Evolutionary conservation across 129 eudicot species (phyloP).

Genomic region (Ambrosia artemisiifolia): DNA sequence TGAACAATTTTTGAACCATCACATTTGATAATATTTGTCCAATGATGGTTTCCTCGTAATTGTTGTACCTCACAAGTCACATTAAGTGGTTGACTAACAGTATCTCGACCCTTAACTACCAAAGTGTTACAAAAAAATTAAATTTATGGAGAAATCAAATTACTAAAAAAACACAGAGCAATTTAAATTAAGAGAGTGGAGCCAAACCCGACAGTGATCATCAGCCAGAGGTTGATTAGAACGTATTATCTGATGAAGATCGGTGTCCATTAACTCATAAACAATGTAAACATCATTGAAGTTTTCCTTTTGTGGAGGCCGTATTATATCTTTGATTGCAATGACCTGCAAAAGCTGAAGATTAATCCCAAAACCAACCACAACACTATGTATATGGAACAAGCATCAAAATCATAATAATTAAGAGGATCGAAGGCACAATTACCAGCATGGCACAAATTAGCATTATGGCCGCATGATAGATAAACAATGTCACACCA

Average conservation of each 20-base stretch:
- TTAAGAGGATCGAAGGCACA: neutral
- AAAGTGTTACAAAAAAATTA: neutral
- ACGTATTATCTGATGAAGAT: constrained; percentile 87
- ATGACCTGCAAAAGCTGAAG: constrained; percentile 54
- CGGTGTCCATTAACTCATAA: constrained; percentile 89
- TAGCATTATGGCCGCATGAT: neutral
- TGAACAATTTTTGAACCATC: neutral
- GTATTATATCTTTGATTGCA: constrained; percentile 73
- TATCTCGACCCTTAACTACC: too few species aligned
- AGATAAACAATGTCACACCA: neutral
- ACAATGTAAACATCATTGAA: constrained; percentile 89
- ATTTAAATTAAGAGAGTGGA: constrained; percentile 6
- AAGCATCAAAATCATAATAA: constrained; percentile 2
- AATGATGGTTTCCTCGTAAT: too few species aligned
- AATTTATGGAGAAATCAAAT: neutral
- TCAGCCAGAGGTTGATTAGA: constrained; percentile 78
- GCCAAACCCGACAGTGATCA: constrained; percentile 92
- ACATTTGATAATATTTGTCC: neutral
- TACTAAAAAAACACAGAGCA: neutral
- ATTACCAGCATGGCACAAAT: neutral
- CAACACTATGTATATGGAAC: too few species aligned
- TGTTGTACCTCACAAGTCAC: too few species aligned
- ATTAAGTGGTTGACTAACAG: too few species aligned
- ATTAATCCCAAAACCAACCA: constrained; percentile 1
- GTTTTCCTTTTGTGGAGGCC: constrained; percentile 81